These are phyloP conservation scores for Eruca vesicaria DNA, from an alignment of 441 rosid genomes.

Conservation along the genomic window DNA sequence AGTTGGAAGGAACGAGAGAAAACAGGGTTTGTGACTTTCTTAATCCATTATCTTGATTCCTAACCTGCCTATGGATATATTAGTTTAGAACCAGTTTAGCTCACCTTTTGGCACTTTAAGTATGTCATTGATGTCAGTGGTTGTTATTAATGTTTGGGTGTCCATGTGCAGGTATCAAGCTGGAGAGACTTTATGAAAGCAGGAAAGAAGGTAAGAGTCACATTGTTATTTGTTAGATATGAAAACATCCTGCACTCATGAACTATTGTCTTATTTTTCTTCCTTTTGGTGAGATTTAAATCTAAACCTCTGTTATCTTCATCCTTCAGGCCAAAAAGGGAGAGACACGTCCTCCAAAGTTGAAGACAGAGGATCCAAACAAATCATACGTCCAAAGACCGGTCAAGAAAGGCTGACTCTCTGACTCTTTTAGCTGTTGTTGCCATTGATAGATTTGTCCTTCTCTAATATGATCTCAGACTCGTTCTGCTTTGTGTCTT, in stretches of 20 bases:
- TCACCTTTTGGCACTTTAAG: background rate
- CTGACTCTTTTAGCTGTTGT: conserved; percentile 5
- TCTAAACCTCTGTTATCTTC: conserved; percentile 4
- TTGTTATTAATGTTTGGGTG: conserved; percentile 5
- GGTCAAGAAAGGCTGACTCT: conserved; percentile 68
- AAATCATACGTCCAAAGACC: conserved; percentile 98
- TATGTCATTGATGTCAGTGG: background rate
- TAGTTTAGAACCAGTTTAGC: background rate
- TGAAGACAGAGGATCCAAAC: conserved; percentile 97
- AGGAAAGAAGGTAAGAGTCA: conserved; percentile 52
- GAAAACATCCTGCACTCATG: too few species aligned
- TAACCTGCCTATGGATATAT: background rate
- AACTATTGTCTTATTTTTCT: too few species aligned
- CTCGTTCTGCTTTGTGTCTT: background rate
- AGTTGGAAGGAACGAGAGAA: conserved; percentile 98
- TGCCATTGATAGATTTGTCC: conserved; percentile 23
- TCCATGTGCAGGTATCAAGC: conserved; percentile 75
- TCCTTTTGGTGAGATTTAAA: background rate
- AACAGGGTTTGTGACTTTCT: conserved; percentile 52
- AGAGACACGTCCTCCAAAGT: conserved; percentile 91
- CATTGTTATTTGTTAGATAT: too few species aligned
- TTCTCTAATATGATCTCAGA: background rate
- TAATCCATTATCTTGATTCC: background rate
- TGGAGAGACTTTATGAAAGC: conserved; percentile 99
- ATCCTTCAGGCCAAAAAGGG: conserved; percentile 79